phyloP scores from a whole-genome alignment of 1,284 basidiomycete genomes.

The Ustilago sp. region DNA sequence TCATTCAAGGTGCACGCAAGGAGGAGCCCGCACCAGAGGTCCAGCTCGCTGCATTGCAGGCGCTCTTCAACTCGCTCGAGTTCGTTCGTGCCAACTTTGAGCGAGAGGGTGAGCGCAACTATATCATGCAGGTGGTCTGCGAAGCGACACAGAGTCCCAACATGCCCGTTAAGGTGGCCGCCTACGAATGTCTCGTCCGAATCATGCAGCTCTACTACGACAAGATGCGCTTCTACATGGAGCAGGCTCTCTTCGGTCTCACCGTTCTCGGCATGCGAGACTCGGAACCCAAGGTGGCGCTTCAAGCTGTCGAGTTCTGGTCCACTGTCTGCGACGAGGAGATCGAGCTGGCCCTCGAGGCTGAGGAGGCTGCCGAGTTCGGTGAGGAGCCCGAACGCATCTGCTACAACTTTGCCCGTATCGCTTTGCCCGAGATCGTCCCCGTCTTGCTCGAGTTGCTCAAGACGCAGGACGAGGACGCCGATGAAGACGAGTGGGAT shows the following conservation, averaged over 20 bases:
- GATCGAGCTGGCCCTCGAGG: conserved; percentile 90
- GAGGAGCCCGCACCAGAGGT: conserved; percentile 90
- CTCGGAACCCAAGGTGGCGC: conserved; percentile 86
- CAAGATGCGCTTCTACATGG: conserved; percentile 99
- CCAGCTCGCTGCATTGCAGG: conserved; percentile 92
- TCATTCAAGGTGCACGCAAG: conserved; percentile 96
- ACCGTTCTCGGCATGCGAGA: conserved; percentile 99
- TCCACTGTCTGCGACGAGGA: conserved; percentile 99
- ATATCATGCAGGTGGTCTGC: conserved; percentile 99
- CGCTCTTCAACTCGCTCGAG: conserved; percentile 94
- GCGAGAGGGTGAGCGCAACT: conserved; percentile 87
- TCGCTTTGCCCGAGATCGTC: conserved; percentile 92
- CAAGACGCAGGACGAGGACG: conserved; percentile 94
- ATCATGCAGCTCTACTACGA: conserved; percentile 99
- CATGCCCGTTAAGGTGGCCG: conserved; percentile 73
- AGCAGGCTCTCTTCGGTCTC: conserved; percentile 94
- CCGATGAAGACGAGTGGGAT: conserved; percentile 99
- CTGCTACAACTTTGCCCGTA: conserved; percentile 91
- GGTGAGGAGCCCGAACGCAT: conserved; percentile 89
- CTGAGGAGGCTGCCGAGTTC: conserved; percentile 91
- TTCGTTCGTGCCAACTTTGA: conserved; percentile 99
- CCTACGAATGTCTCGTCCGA: conserved; percentile 91
- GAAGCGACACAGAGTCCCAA: conserved; percentile 94
- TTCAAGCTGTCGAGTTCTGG: conserved; percentile 99
- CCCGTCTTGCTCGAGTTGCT: conserved; percentile 90